Base-by-base conservation (phyloP, 169 alveolate species). In the Amoebophrya sp. region DNA sequence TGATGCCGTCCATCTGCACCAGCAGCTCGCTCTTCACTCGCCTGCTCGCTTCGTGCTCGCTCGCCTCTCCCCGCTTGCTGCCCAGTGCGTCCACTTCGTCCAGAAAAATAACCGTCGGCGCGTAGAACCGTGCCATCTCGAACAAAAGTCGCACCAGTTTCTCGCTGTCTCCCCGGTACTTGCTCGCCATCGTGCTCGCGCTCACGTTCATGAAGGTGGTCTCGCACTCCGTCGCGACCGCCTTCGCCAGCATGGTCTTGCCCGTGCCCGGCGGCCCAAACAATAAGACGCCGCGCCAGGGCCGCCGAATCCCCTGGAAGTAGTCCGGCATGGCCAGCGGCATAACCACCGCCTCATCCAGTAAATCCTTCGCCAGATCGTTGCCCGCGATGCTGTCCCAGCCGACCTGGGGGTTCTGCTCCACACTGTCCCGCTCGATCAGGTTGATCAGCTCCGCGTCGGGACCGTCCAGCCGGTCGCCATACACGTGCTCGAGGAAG, bases 191-290 rank as follows among this genome's bases (percentile, higher is more conserved):
- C 0, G 98, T 95, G 26, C 98, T 95, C 18, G 98, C 98, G 4
- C 97, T 94, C 78, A 97, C 96, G 92, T 97, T 96, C 94, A 97
- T 96, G 92, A 97, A 96, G 31, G 97, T 95, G 23, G 98, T 96
- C 89, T 95, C 94, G 45, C 98, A 94, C 92, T 95, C 96, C 1
- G 98, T 95, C 15, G 98, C 98, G n/a, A 91, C 97, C 1, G 99
- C 98, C 93, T 96, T 97, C 10, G 98, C 98, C 88, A 97, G 95
- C 97, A 97, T 95, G 13, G 99, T 97, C 92, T 97, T 97, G 41
- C 99, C 98, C 13, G 98, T 97, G 4, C 99, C 99, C 15, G 99
- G 99, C 13, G 99, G 99, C 20, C 98, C 99, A 91, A 96, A 97
- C 43, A 97, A 94, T 89, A 97, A 90, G 15, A 97, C 97, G 23